These are phyloP conservation scores for Marchantia paleacea DNA, from an alignment of 225 moss, liverwort and hornwort genomes.

Conservation along the genomic window DNA sequence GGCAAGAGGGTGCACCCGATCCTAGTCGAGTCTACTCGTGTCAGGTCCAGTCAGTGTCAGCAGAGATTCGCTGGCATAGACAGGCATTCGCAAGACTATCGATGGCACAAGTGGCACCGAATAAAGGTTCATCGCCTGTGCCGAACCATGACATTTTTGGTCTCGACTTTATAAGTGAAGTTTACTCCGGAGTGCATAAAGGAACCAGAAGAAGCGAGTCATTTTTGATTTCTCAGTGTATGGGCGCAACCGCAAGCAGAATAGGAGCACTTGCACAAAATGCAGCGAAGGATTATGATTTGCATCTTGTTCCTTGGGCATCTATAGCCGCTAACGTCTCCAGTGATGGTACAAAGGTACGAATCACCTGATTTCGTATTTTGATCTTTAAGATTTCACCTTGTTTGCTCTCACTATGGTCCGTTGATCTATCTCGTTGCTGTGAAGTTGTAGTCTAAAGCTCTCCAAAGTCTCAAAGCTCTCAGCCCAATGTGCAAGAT, in stretches of 20 bases:
- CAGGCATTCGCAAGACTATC: conserved; percentile 79
- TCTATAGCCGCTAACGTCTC: conserved; percentile 73
- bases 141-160: conserved; percentile 57
- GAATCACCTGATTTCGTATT: neutral
- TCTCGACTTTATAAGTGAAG: conserved; percentile 74
- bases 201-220: conserved; percentile 54
- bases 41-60: conserved; percentile 57
- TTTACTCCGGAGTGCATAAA: conserved; percentile 47
- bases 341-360: conserved; percentile 51
- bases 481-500: neutral
- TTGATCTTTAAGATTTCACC: neutral
- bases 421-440: neutral
- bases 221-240: conserved; percentile 72
- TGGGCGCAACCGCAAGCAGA: conserved; percentile 70
- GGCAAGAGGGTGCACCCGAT: conserved; percentile 54
- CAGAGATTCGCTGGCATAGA: conserved; percentile 73
- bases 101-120: conserved; percentile 35
- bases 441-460: neutral
- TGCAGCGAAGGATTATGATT: conserved; percentile 72
- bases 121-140: conserved; percentile 26
- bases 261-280: conserved; percentile 63
- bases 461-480: neutral
- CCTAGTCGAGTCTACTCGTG: conserved; percentile 57
- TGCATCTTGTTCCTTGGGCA: conserved; percentile 85
- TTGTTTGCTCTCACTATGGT: neutral